Evolutionary conservation across 495 filamentous ascomycete species (phyloP), one percentile per base, ranked within the genome.

Genomic region (Extremus antarcticus): DNA sequence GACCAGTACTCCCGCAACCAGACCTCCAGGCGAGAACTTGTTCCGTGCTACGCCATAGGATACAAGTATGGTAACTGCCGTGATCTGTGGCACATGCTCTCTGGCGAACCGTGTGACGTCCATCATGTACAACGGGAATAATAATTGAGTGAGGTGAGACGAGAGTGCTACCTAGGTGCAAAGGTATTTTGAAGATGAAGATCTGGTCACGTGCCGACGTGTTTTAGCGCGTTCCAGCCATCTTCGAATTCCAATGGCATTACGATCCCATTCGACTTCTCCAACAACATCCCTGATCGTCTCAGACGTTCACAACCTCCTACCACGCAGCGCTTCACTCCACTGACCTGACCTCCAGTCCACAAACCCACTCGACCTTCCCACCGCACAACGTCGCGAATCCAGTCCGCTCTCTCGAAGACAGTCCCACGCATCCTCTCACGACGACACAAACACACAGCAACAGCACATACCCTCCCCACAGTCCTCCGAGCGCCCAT

Each of bases 21-120:
- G 76, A 43, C 88, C 88, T 29, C 75, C 70, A 0, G 84, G 82
- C 13, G 88, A 92, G 43, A 94, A 75, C 8, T 87, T 89, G 22
- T 87, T 83, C 58, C 81, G 81, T 19, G 79, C 78, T 65, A 78
- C 80, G 21, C 87, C 87, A 40, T 86, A 80, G 62, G 82, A 84
- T 21, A 84, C 73, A 47, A 94, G 75, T 35, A 72, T 76, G 50
- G 72, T 50, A 8, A 76, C 86, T 13, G 81, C 81, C 11, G 86
- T 78, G 17, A 83, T 46, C 55, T 62, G 59, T 13, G 55, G 21
- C 23, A 58, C 19, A 24, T 55, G 59, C 15, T 25, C 16, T 25
- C 45, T 29, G 35, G 25, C 40, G 45, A 58, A 62, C 46, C 25
- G 17, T 13, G 21, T 9, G 48, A 54, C 19, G 43, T 53, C 50